Base-by-base conservation (phyloP, 139 green algal species). In the Monoraphidium neglectum region DNA sequence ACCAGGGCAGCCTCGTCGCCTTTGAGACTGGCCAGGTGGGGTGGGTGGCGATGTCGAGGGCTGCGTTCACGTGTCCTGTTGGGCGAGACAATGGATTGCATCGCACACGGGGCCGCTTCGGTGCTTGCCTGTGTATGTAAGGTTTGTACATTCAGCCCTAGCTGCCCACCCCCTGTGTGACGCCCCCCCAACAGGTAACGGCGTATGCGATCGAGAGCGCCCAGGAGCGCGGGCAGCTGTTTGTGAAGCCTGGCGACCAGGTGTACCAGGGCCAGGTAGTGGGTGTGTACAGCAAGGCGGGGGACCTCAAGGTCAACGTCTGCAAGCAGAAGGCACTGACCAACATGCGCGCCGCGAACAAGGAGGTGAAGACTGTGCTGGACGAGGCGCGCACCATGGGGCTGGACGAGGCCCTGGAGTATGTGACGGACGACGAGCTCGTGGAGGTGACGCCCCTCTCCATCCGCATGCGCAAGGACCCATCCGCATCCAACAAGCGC, bases 251-350 rank as follows among this genome's bases (percentile, higher is more conserved):
- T 3, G 95, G 94, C 21, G 88, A 95, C 35, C 72, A 84, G 40
- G 89, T 99, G 49, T 99, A 99, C 75, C 91, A 97, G 88, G 94
- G 93, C n/a, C 89, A 96, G 87, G 90, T 97, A 33, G 82, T 99
- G 4, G 97, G 97, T 56, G 92, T 99, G 79, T 94, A 99, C 89
- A 92, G 97, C 82, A 91, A 97, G 61, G 77, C 79, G 1, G 94
- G 92, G 1, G 97, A 99, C 85, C 88, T 99, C 30, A 91, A 93
- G 74, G 81, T 99, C 65, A 99, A 99, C 79, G 88, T 95, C 0
- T 98, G 93, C 94, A 99, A 99, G 87, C 88, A 88, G 77, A 99
- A 99, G 93, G 84, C 86, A 43, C 83, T 93, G 26, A 99, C 93
- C 59, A 97, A 98, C 87, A 92, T 96, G 85, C 87, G 93, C 43